Conservation (phyloP, 2,329 filamentous ascomycete genomes). For the Aureobasidium sp. region DNA sequence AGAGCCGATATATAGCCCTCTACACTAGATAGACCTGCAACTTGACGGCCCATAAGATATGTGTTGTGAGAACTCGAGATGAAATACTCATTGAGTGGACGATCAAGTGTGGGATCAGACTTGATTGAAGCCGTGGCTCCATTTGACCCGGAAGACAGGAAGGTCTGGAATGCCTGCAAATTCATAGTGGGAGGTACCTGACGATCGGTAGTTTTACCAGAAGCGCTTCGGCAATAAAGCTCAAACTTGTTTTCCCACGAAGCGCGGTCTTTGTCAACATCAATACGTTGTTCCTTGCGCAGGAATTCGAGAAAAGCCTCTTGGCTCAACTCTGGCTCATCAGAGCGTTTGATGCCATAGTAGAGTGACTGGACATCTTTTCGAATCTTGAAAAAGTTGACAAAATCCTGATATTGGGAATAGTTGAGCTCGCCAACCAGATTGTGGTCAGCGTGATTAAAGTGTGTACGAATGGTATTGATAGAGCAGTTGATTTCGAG, state of each 20-base stretch:
- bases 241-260: conserved; percentile 68
- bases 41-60: conserved; percentile 85
- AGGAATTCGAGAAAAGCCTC: conserved; percentile 73
- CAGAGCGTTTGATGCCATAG: conserved; percentile 43
- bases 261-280: conserved; percentile 58
- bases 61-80: conserved; percentile 99
- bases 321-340: conserved; percentile 57
- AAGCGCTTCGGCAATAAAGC: conserved; percentile 49
- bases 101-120: conserved; percentile 52
- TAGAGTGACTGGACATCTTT: conserved; percentile 74
- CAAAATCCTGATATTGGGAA: conserved; percentile 74
- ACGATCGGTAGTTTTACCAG: conserved; percentile 30
- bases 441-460: conserved; percentile 63
- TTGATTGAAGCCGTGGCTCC: conserved; percentile 46
- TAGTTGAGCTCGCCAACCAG: conserved; percentile 65
- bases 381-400: conserved; percentile 74
- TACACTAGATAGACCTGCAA: conserved; percentile 82
- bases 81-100: conserved; percentile 92
- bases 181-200: conserved; percentile 56
- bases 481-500: conserved; percentile 87
- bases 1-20: conserved; percentile 91
- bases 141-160: conserved; percentile 68
- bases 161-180: conserved; percentile 70
- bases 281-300: conserved; percentile 64
- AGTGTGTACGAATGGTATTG: conserved; percentile 64